A percentile compares a stretch with the other conserved stretches of the same genome.
These are phyloP conservation scores for Phytophthora citrophthora DNA, from an alignment of 352 stramenopile species.

Conservation along the genomic window DNA sequence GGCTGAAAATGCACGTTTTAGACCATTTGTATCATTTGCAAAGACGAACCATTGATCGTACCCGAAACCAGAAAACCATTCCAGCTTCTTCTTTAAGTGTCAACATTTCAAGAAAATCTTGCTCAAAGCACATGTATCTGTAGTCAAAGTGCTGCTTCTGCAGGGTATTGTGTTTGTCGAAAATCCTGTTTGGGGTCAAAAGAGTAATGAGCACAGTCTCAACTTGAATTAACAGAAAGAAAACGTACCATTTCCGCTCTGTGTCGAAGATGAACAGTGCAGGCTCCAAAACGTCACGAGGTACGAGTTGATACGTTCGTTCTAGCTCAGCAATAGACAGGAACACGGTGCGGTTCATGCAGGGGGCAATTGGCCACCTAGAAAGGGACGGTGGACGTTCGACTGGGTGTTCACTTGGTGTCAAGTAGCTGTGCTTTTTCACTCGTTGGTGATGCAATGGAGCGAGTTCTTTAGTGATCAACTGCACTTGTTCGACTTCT, in stretches of 20 bases:
- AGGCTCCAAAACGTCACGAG: slow-evolving; percentile 67
- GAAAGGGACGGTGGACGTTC: slow-evolving; percentile 54
- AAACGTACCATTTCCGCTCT: slow-evolving; percentile 66
- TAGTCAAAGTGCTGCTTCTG: slow-evolving; percentile 78
- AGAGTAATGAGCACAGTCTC: background rate
- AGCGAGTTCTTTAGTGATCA: slow-evolving; percentile 64
- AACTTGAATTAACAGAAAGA: background rate
- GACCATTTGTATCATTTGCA: too few species aligned
- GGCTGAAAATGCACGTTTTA: slow-evolving; percentile 41
- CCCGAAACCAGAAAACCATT: slow-evolving; percentile 79
- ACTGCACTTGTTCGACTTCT: slow-evolving; percentile 46
- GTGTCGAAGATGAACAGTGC: slow-evolving; percentile 74
- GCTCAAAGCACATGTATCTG: slow-evolving; percentile 77
- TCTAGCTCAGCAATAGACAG: slow-evolving; percentile 75
- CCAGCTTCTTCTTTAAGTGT: slow-evolving; percentile 76
- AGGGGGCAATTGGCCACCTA: slow-evolving; percentile 61
- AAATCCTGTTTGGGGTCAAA: slow-evolving; percentile 47
- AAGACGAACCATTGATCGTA: slow-evolving; percentile 26
- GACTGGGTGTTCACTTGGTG: slow-evolving; percentile 14
- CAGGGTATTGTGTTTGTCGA: slow-evolving; percentile 70
- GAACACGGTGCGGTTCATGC: slow-evolving; percentile 66
- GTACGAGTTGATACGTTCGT: slow-evolving; percentile 63
- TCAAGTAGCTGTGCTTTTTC: slow-evolving; percentile 24
- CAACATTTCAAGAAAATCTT: slow-evolving; percentile 78
- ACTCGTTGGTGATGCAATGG: slow-evolving; percentile 33